Conservation (phyloP, 495 filamentous ascomycete species). For the Aspergillus indologenus region DNA sequence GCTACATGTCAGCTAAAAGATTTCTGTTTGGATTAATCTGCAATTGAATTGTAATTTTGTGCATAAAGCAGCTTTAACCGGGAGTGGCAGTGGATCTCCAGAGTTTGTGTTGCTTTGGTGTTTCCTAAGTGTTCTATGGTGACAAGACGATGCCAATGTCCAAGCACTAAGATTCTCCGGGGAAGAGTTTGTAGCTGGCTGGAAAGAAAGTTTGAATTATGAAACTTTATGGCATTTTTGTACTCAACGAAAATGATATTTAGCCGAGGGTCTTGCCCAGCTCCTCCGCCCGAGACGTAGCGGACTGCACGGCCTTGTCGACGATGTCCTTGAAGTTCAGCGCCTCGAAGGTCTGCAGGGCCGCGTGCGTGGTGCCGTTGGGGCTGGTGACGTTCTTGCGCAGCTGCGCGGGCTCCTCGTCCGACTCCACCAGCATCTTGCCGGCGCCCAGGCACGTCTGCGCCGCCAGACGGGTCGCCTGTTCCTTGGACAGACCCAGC, state of each 20-base stretch:
- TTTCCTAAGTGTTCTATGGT: too few species aligned
- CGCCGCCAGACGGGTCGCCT: slow-evolving; percentile 39
- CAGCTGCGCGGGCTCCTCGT: slow-evolving; percentile 35
- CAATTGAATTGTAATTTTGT: background rate
- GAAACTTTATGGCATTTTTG: too few species aligned
- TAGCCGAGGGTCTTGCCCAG: slow-evolving; percentile 25
- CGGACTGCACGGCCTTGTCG: slow-evolving; percentile 40
- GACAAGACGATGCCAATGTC: too few species aligned
- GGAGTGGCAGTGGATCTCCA: too few species aligned
- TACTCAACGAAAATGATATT: background rate
- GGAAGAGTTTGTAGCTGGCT: too few species aligned
- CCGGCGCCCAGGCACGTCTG: slow-evolving; percentile 44
- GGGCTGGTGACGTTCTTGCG: slow-evolving; percentile 46
- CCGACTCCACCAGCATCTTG: slow-evolving; percentile 39
- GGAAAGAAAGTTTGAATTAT: too few species aligned
- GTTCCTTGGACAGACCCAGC: slow-evolving; percentile 35
- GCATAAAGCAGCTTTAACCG: background rate
- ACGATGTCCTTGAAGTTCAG: slow-evolving; percentile 34
- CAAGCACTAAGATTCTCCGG: too few species aligned
- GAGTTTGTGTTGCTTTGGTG: too few species aligned
- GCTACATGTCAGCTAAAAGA: background rate
- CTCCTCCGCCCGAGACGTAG: slow-evolving; percentile 36
- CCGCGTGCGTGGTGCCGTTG: slow-evolving; percentile 42
- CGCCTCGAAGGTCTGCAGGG: slow-evolving; percentile 36
- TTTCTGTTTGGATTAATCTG: background rate